Percentiles rank a stretch among this genome's conserved stretches.
These are phyloP conservation scores for Durotheca rogersii DNA, from an alignment of 495 filamentous ascomycete genomes.

Conservation along the genomic window DNA sequence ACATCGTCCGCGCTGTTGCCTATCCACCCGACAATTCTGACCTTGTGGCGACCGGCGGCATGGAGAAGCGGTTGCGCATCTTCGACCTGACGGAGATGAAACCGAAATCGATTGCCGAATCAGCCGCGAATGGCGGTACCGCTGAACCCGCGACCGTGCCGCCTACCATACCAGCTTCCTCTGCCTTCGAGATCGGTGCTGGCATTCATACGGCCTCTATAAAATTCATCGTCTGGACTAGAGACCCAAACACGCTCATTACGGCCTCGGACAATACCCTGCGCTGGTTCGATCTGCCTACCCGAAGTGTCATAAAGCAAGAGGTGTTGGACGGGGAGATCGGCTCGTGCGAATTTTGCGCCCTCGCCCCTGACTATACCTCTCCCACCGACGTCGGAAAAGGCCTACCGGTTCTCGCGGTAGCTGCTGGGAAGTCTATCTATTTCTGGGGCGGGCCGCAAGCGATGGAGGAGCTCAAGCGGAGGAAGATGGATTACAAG, in stretches of 20 bases:
- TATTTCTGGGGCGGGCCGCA: constrained; percentile 85
- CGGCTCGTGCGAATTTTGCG: constrained; percentile 85
- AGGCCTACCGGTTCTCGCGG: constrained; percentile 57
- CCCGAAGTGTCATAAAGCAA: constrained; percentile 67
- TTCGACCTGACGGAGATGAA: constrained; percentile 72
- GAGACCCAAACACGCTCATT: constrained; percentile 80
- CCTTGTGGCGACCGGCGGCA: constrained; percentile 84
- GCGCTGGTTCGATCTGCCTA: constrained; percentile 90
- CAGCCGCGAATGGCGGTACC: constrained; percentile 16
- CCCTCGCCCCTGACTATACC: constrained; percentile 45
- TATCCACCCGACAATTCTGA: constrained; percentile 79
- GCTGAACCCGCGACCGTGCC: constrained; percentile 30
- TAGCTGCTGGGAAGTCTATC: constrained; percentile 82
- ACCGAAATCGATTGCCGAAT: constrained; percentile 23
- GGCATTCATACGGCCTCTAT: constrained; percentile 83
- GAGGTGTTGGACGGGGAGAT: constrained; percentile 77
- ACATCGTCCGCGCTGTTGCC: constrained; percentile 91
- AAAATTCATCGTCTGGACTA: constrained; percentile 91
- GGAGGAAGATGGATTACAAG: constrained; percentile 71
- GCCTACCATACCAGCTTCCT: constrained; percentile 45
- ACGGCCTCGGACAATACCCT: constrained; percentile 89
- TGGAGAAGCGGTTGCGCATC: constrained; percentile 94
- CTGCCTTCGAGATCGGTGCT: constrained; percentile 81
- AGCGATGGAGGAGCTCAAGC: constrained; percentile 73
- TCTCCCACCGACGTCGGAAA: constrained; percentile 51